Base-by-base conservation (phyloP, 2,329 filamentous ascomycete species). In the Verticillium alfalfae region DNA sequence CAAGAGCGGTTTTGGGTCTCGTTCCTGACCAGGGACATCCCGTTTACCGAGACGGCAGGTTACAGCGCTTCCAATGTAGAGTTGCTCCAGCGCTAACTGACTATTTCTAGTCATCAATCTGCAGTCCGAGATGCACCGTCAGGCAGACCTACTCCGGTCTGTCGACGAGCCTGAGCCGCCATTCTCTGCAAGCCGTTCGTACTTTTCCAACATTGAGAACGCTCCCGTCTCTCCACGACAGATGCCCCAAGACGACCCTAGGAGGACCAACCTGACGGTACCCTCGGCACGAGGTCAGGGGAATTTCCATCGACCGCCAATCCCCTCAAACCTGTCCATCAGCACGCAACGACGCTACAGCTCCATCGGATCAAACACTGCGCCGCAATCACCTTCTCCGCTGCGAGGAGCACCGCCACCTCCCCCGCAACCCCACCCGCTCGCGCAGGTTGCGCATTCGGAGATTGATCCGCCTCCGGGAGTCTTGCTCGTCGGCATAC, bases 161-260 rank as follows among this genome's bases (percentile, higher is more conserved):
- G 74, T 85, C 39, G 86, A 88, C 55, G 86, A 90, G 67, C 83
- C 87, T 39, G 93, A 96, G 62, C 81, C 81, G 63, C 79, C 85
- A 57, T 83, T 88, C 69, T 84, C 84, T 37, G 85, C 83, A 64
- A 86, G 88, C 63, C 87, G 86, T 65, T 82, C 85, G 57, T 91
- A 88, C 73, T 88, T 91, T 67, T 78, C 84, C 54, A 84, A 81
- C 67, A 77, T 91, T 31, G 91, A 93, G 65, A 88, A 91, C 64
- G 85, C 89, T 1, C 93, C 93, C 12, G 84, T 97, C 45, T 98
- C 94, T 49, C 94, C 94, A 22, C 88, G 93, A 65, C 93, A 97
- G 75, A 78, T 93, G 66, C 87, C 93, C 10, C 90, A 93, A 70
- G 93, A 97, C 70, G 94, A 97, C 63, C 85, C 87, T 60, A 88